A percentile compares a stretch with the other conserved stretches of the same genome.
These are phyloP conservation scores for Staphylotrichum longicolle DNA, from an alignment of 495 filamentous ascomycete genomes.

Conservation along the genomic window DNA sequence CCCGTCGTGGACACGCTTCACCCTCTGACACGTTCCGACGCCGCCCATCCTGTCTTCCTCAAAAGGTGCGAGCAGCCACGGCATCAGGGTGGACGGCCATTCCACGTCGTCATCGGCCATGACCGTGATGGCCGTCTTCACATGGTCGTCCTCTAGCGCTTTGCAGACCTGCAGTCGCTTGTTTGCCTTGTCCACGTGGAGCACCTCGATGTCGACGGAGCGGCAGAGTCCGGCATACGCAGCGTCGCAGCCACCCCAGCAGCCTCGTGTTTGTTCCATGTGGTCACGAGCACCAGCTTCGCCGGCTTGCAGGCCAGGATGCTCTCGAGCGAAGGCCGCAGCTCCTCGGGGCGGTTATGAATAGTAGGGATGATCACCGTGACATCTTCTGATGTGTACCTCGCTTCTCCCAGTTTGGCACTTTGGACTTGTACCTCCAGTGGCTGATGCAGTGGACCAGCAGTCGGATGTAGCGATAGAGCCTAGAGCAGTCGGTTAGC, in stretches of 20 bases:
- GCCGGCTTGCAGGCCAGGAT: conserved; percentile 52
- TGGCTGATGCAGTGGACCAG: conserved; percentile 53
- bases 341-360: conserved; percentile 53
- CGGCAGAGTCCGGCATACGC: conserved; percentile 22
- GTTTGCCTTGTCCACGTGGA: conserved; percentile 53
- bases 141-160: conserved; percentile 65
- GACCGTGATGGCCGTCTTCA: conserved; percentile 69
- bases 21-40: conserved; percentile 77
- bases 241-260: conserved; percentile 46
- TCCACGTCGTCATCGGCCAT: conserved; percentile 88
- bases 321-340: conserved; percentile 51
- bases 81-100: conserved; percentile 72
- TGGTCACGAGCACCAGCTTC: conserved; percentile 57
- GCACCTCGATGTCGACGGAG: conserved; percentile 43
- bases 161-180: conserved; percentile 82
- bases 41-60: conserved; percentile 74
- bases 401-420: conserved; percentile 44
- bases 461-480: conserved; percentile 54
- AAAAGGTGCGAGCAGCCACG: conserved; percentile 83
- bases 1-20: conserved; percentile 62
- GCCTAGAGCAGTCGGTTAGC: conserved; percentile 35
- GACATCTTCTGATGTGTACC: conserved; percentile 49
- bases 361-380: conserved; percentile 59
- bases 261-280: conserved; percentile 49
- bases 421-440: conserved; percentile 48